Base-by-base conservation (phyloP, 768 basidiomycete genomes). In the Boletus vermiculosoides region DNA sequence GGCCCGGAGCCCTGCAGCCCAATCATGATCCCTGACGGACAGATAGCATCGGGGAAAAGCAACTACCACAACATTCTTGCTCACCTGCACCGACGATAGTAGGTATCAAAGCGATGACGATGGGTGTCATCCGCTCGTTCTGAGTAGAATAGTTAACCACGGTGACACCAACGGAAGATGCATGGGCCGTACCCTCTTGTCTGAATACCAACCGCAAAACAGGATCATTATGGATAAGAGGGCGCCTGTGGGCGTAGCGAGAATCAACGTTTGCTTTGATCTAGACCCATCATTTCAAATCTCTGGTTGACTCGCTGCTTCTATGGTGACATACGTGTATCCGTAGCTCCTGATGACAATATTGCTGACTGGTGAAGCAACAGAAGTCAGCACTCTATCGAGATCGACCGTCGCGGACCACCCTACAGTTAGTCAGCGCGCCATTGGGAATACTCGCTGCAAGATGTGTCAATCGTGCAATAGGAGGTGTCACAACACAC, bases 371-470 rank as follows among this genome's bases (percentile, higher is more conserved):
- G 52, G 6, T 31, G 25, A 39, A 39, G 39, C 9, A 45, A 44
- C 15, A 45, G 7, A 16, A 20, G 20, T 63, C 25, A 59, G 52
- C 20, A 47, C 28, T 33, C 34, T 4, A 7, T 23, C 23, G 16
- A 34, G 34, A 18, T 45, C 45, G 20, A 49, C 10, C 4, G n/a
- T 28, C 18, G n/a, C 25, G 12, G 6, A 37, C 6, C 22, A n/a
- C 71, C 80, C 58, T 57, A 85, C 84, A 86, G 58, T 87, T 86
- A 63, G 79, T 84, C 31, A 87, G 63, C 2, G 67, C 85, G 20
- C 86, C 85, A 62, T 85, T 87, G 0, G 86, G 85, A 34, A 87
- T 82, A 61, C 83, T 86, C 53, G 83, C 85, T 87, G 44, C 40
- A 45, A 50, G 18, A 47, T 40, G 33, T 30, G 52, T 53, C 23